These are phyloP conservation scores for Babesia divergens DNA, from an alignment of 169 alveolate genomes.

Conservation along the genomic window DNA sequence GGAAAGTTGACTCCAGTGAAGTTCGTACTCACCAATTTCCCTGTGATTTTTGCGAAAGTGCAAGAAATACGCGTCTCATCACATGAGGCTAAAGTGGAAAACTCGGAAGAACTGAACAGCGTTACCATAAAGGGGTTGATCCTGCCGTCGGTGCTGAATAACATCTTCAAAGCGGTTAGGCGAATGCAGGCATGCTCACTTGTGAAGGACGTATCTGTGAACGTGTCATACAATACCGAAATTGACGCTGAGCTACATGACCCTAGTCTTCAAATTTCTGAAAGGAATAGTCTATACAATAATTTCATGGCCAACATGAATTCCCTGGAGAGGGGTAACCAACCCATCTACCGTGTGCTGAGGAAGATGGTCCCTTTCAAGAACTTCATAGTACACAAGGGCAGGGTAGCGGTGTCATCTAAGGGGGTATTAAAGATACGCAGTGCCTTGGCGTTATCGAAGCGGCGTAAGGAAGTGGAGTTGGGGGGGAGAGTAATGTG, in stretches of 20 bases:
- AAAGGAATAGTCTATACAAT: constrained; percentile 36
- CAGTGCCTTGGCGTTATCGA: background rate
- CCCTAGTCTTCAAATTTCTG: constrained; percentile 36
- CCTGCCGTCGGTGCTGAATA: constrained; percentile 33
- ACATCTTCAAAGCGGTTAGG: constrained; percentile 20
- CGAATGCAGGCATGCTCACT: constrained; percentile 8
- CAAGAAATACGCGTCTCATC: constrained; percentile 29
- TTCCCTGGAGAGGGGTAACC: constrained; percentile 1
- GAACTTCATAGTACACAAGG: constrained; percentile 22
- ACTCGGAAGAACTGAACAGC: background rate
- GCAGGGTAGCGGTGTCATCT: constrained; percentile 25
- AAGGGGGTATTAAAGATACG: constrained; percentile 4
- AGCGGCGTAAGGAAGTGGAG: background rate
- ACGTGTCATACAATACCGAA: constrained; percentile 28
- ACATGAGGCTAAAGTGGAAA: background rate
- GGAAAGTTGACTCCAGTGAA: constrained; percentile 10
- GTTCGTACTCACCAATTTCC: constrained; percentile 42
- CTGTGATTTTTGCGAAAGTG: constrained; percentile 47
- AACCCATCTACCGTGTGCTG: constrained; percentile 22
- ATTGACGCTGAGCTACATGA: constrained; percentile 51
- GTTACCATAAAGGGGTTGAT: constrained; percentile 40
- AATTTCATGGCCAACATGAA: constrained; percentile 26
- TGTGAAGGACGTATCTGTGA: background rate
- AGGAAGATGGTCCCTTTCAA: constrained; percentile 50
- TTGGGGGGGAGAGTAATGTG: background rate